Evolutionary conservation across 805 yeast genomes (phyloP).

Genomic region (Saccharomyces eubayanus): DNA sequence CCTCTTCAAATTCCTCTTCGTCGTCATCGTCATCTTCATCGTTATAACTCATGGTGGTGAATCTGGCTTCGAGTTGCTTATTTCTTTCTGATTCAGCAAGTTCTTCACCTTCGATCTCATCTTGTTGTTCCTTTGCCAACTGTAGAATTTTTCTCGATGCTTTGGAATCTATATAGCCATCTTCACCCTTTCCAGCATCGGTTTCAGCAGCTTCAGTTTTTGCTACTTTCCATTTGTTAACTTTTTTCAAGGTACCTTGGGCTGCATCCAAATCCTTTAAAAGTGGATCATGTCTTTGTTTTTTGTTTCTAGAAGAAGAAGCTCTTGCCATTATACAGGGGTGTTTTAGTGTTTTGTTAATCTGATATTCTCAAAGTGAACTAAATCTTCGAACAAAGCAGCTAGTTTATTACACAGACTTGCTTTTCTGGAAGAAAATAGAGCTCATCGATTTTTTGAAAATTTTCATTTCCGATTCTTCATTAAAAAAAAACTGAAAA

Average conservation of each 20-base stretch:
- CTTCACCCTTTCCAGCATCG: slow-evolving; percentile 52
- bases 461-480: not conserved
- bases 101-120: slow-evolving; percentile 73
- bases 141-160: slow-evolving; percentile 79
- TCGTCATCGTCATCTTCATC: slow-evolving; percentile 47
- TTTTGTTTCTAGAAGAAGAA: slow-evolving; percentile 40
- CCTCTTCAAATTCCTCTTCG: slow-evolving; percentile 35
- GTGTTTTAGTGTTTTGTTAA: not conserved
- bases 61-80: slow-evolving; percentile 29
- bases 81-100: slow-evolving; percentile 25
- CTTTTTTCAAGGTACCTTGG: slow-evolving; percentile 58
- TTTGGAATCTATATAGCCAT: slow-evolving; percentile 61
- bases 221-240: slow-evolving; percentile 25
- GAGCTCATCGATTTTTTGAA: slow-evolving; percentile 1
- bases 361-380: not conserved
- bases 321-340: slow-evolving; percentile 55
- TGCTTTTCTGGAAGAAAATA: not conserved
- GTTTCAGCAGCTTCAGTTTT: slow-evolving; percentile 40
- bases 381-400: not conserved
- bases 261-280: slow-evolving; percentile 69
- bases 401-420: not conserved
- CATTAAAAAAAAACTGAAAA: not conserved
- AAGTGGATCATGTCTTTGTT: slow-evolving; percentile 71
- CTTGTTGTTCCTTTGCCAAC: slow-evolving; percentile 88
- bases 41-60: slow-evolving; percentile 30